A percentile compares a stretch with the other conserved stretches of the same genome.
Evolutionary conservation across 2,329 filamentous ascomycete genomes (phyloP).

Genomic region (Lachnellula willkommii): DNA sequence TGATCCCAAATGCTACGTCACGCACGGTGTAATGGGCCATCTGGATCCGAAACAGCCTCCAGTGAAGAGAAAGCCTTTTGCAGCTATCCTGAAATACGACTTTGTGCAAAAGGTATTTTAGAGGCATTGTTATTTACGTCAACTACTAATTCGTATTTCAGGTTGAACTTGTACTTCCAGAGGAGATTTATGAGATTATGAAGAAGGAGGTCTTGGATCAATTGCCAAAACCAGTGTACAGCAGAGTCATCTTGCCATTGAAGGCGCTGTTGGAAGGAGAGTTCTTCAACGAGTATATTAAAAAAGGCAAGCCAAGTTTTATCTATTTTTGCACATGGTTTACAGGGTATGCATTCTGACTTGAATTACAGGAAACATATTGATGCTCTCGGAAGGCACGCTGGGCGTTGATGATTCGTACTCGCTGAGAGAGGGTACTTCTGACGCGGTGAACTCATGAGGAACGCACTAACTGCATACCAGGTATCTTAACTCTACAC

Average conservation of each 20-base stretch:
- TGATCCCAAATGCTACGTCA: slow-evolving; percentile 66
- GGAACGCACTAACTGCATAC: not conserved
- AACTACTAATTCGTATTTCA: slow-evolving; percentile 27
- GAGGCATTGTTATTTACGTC: not conserved
- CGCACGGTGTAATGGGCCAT: slow-evolving; percentile 62
- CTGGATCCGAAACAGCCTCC: slow-evolving; percentile 67
- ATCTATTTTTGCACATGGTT: not conserved
- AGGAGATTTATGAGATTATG: slow-evolving; percentile 52
- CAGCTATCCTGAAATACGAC: slow-evolving; percentile 56
- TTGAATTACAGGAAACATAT: slow-evolving; percentile 56
- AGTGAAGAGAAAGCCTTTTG: slow-evolving; percentile 71
- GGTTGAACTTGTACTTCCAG: slow-evolving; percentile 69
- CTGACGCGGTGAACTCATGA: not conserved
- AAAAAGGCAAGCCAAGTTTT: slow-evolving; percentile 38
- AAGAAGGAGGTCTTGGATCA: slow-evolving; percentile 45
- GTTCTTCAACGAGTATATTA: slow-evolving; percentile 83
- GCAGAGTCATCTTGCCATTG: slow-evolving; percentile 66
- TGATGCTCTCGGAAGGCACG: slow-evolving; percentile 79
- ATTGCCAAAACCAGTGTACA: slow-evolving; percentile 47
- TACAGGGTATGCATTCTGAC: slow-evolving; percentile 3
- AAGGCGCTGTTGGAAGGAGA: slow-evolving; percentile 64
- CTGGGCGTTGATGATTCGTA: slow-evolving; percentile 67
- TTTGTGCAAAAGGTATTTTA: slow-evolving; percentile 61
- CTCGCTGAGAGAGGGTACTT: slow-evolving; percentile 60
- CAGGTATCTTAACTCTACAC: slow-evolving; percentile 68